Percentiles rank a stretch among this genome's conserved stretches.
Evolutionary conservation across 2,329 filamentous ascomycete genomes (phyloP).

Genomic region (Alternaria alternata): DNA sequence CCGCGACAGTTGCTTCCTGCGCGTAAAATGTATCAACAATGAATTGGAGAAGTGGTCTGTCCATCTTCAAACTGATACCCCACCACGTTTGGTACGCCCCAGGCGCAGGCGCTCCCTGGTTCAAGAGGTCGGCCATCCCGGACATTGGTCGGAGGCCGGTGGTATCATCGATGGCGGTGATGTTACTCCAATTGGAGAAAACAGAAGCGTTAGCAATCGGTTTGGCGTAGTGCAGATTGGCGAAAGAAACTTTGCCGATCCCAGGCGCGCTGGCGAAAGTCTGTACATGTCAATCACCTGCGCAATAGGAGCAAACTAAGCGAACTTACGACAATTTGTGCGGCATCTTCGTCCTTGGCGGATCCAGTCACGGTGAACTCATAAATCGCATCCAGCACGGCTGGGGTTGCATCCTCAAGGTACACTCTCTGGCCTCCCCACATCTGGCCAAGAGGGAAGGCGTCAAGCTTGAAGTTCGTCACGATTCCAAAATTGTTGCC

Average conservation of each 20-base stretch:
- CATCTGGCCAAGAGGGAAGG: slow-evolving; percentile 31
- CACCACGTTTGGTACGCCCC: slow-evolving; percentile 28
- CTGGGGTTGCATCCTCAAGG: slow-evolving; percentile 13
- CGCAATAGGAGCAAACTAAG: not conserved
- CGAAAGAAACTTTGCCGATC: slow-evolving; percentile 26
- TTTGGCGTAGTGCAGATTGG: slow-evolving; percentile 34
- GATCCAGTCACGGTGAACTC: slow-evolving; percentile 23
- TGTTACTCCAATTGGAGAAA: slow-evolving; percentile 32
- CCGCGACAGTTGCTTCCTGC: slow-evolving; percentile 21
- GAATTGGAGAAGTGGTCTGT: slow-evolving; percentile 19
- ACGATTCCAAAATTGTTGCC: slow-evolving; percentile 45
- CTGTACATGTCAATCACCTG: slow-evolving; percentile 4
- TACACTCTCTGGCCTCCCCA: slow-evolving; percentile 33
- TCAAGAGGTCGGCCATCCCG: slow-evolving; percentile 24
- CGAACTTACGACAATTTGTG: slow-evolving; percentile 28
- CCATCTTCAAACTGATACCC: slow-evolving; percentile 30
- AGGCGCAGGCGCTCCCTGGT: slow-evolving; percentile 16
- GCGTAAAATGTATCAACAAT: slow-evolving; percentile 23
- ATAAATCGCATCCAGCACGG: slow-evolving; percentile 24
- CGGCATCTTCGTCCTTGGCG: slow-evolving; percentile 25
- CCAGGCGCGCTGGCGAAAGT: slow-evolving; percentile 32
- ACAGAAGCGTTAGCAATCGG: slow-evolving; percentile 34
- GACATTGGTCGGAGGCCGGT: slow-evolving; percentile 32
- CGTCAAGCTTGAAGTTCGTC: slow-evolving; percentile 33
- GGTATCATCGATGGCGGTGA: slow-evolving; percentile 31